These are phyloP conservation scores for Paecilomyces formosus DNA, from an alignment of 2,329 filamentous ascomycete species.

Conservation along the genomic window DNA sequence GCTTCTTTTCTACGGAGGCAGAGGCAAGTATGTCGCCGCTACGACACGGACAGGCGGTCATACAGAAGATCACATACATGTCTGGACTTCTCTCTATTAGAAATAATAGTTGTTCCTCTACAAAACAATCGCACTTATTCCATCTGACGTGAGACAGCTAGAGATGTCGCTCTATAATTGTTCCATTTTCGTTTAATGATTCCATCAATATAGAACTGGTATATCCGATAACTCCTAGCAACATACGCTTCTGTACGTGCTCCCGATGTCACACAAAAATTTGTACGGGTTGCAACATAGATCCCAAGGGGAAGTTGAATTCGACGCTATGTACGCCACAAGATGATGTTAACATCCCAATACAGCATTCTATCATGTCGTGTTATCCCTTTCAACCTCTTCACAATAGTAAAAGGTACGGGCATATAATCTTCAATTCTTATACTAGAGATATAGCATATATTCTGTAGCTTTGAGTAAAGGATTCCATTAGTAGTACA, in stretches of 20 bases:
- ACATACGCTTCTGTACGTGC: not conserved
- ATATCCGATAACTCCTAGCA: not conserved
- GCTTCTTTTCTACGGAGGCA: not conserved
- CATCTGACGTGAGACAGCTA: not conserved
- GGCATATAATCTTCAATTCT: too few relatives aligned
- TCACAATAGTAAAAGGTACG: too few relatives aligned
- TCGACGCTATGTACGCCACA: not conserved
- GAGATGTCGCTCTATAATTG: not conserved
- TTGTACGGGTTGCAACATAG: not conserved
- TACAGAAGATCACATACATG: not conserved
- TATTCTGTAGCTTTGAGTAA: too few relatives aligned
- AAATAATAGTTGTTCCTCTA: not conserved
- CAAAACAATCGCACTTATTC: not conserved
- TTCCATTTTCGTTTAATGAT: not conserved
- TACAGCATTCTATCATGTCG: not conserved
- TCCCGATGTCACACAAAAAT: not conserved
- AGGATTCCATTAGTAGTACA: too few relatives aligned
- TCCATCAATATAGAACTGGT: not conserved
- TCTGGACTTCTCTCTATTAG: not conserved
- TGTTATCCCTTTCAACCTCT: too few relatives aligned
- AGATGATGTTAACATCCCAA: constrained; percentile 2
- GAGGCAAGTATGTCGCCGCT: not conserved
- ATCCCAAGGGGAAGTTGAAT: not conserved
- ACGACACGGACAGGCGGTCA: not conserved
- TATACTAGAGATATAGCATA: too few relatives aligned